Percentiles rank a stretch among this genome's conserved stretches.
Evolutionary conservation across 2,329 filamentous ascomycete species (phyloP).

Genomic region (Colletotrichum orchidophilum): DNA sequence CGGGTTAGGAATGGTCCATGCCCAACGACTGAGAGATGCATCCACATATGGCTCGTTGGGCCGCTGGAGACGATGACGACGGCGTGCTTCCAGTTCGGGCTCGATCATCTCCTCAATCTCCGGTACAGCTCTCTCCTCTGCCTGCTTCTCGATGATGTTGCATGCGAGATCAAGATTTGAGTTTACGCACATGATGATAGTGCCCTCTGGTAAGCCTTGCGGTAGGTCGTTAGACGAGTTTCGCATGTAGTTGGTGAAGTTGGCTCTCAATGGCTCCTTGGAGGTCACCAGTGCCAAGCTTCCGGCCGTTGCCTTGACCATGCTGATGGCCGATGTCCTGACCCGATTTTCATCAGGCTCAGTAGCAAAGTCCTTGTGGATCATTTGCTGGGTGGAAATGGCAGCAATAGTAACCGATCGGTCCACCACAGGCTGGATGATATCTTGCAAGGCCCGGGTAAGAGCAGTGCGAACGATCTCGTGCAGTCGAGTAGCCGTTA

Average conservation of each 20-base stretch:
- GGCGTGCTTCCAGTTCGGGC: constrained; percentile 78
- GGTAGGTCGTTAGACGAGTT: constrained; percentile 73
- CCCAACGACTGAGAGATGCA: constrained; percentile 85
- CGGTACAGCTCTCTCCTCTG: constrained; percentile 89
- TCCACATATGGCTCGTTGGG: constrained; percentile 89
- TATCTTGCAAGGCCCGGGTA: constrained; percentile 90
- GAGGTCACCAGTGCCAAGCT: constrained; percentile 97
- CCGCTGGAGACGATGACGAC: constrained; percentile 77
- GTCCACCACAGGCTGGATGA: constrained; percentile 97
- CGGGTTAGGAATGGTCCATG: constrained; percentile 91
- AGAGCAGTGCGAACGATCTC: constrained; percentile 88
- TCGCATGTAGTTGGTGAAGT: constrained; percentile 96
- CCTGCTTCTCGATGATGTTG: constrained; percentile 92
- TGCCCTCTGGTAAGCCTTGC: constrained; percentile 88
- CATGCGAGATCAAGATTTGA: constrained; percentile 96
- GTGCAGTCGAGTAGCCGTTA: constrained; percentile 73
- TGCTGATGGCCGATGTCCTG: constrained; percentile 86
- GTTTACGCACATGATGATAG: constrained; percentile 98
- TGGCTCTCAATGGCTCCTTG: constrained; percentile 94
- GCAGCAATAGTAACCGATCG: constrained; percentile 97
- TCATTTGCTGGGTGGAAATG: constrained; percentile 94
- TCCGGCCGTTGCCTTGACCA: constrained; percentile 94
- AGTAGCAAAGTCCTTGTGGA: constrained; percentile 95
- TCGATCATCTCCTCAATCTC: constrained; percentile 97
- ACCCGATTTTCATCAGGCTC: constrained; percentile 90